These are phyloP conservation scores for Xylariaceae sp. DNA, from an alignment of 2,329 filamentous ascomycete species.

Conservation along the genomic window DNA sequence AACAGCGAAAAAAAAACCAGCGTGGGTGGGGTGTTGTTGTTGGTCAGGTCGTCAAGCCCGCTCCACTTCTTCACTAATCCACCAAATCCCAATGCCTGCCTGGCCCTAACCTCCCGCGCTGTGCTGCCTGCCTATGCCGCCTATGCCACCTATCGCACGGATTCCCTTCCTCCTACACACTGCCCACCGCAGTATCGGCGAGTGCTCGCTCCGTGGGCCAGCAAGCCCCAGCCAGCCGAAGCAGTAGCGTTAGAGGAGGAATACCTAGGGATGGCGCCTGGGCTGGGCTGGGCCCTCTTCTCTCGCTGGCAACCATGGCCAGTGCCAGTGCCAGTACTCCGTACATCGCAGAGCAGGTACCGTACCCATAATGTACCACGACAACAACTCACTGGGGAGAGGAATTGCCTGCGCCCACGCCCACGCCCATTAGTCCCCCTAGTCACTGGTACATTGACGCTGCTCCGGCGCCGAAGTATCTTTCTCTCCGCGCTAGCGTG, in stretches of 20 bases:
- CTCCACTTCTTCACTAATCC: conserved; percentile 13
- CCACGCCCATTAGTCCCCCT: background rate
- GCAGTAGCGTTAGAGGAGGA: background rate
- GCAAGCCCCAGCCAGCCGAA: background rate
- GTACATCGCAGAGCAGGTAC: conserved; percentile 1
- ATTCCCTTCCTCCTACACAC: background rate
- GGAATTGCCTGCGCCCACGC: conserved; percentile 3
- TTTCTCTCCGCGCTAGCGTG: conserved; percentile 14
- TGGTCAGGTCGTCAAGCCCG: conserved; percentile 4
- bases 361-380: background rate
- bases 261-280: conserved; percentile 1
- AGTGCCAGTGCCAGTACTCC: background rate
- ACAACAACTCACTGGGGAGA: background rate
- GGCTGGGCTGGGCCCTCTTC: conserved; percentile 3
- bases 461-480: conserved; percentile 13
- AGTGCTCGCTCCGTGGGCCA: background rate
- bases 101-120: conserved; percentile 4
- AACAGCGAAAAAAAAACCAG: background rate
- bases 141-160: conserved; percentile 4
- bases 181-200: too few species aligned
- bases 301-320: background rate
- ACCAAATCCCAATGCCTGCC: conserved; percentile 15
- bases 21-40: conserved; percentile 3
- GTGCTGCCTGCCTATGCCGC: background rate
- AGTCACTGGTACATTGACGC: background rate